A percentile compares a stretch with the other conserved stretches of the same genome.
phyloP scores from a whole-genome alignment of 371 early-diverging fungal species.

The Rhizomucor pusillus region DNA sequence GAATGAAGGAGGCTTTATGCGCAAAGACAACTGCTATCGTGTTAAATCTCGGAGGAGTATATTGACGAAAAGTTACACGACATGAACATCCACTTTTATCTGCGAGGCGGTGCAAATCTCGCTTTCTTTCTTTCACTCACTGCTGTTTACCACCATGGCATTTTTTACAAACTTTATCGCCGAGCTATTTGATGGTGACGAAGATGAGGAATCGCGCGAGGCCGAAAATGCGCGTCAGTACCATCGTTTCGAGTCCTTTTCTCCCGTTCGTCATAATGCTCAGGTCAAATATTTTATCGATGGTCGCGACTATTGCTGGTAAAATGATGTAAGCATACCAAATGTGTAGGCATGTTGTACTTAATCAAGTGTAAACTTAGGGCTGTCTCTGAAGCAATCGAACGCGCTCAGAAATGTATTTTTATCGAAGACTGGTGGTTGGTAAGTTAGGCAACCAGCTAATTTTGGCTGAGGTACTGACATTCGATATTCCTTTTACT shows the following conservation, averaged over 20 bases:
- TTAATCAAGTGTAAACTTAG: constrained; percentile 10
- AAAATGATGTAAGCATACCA: background rate
- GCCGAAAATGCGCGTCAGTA: constrained; percentile 26
- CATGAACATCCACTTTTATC: too few relatives aligned
- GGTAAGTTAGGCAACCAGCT: constrained; percentile 32
- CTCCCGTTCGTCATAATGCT: constrained; percentile 70
- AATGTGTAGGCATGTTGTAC: background rate
- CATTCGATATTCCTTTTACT: background rate
- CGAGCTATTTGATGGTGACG: constrained; percentile 10
- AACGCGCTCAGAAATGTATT: constrained; percentile 70
- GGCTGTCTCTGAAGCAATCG: constrained; percentile 78
- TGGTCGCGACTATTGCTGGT: constrained; percentile 80
- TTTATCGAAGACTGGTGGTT: constrained; percentile 96
- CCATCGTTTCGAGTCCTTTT: constrained; percentile 82
- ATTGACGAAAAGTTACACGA: too few relatives aligned
- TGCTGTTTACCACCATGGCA: background rate
- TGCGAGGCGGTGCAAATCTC: too few relatives aligned
- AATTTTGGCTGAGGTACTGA: background rate
- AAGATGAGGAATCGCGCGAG: constrained; percentile 30
- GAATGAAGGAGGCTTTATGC: too few relatives aligned
- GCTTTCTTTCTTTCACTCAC: background rate
- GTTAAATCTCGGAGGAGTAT: too few relatives aligned
- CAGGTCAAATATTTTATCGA: constrained; percentile 78
- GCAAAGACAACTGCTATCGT: too few relatives aligned
- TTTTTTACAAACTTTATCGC: constrained; percentile 2